phyloP scores from a whole-genome alignment of 2,329 filamentous ascomycete species.

The Verruconis gallopava region DNA sequence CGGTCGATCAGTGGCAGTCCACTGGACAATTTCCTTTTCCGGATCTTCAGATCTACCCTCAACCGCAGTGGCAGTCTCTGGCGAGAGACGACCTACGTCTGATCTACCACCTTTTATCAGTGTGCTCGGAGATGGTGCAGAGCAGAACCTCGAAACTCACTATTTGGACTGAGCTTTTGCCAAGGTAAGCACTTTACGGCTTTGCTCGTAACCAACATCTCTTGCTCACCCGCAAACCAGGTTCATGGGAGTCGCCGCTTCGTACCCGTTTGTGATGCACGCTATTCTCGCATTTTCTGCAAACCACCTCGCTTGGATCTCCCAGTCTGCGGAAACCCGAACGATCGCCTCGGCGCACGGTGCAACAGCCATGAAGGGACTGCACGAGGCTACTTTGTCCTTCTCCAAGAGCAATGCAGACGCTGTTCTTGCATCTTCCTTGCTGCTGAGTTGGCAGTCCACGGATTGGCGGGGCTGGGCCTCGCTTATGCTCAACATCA shows the following conservation, averaged over 20 bases:
- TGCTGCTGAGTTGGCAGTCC: slow-evolving; percentile 89
- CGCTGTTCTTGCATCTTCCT: slow-evolving; percentile 78
- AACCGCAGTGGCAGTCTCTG: slow-evolving; percentile 58
- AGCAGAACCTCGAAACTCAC: slow-evolving; percentile 74
- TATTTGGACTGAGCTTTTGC: slow-evolving; percentile 85
- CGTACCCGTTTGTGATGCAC: slow-evolving; percentile 84
- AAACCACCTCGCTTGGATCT: slow-evolving; percentile 82
- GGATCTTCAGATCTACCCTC: slow-evolving; percentile 62
- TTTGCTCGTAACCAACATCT: too few species aligned
- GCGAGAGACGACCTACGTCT: slow-evolving; percentile 70
- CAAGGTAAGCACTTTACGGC: slow-evolving; percentile 53
- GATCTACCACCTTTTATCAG: slow-evolving; percentile 78
- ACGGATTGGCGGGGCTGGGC: slow-evolving; percentile 94
- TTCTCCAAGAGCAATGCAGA: slow-evolving; percentile 84
- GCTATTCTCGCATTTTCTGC: slow-evolving; percentile 87
- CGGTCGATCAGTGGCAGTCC: slow-evolving; percentile 70
- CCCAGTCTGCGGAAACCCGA: slow-evolving; percentile 69
- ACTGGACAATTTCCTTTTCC: slow-evolving; percentile 80
- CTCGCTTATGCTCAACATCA: slow-evolving; percentile 81
- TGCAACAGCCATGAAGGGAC: slow-evolving; percentile 69
- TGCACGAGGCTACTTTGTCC: slow-evolving; percentile 73
- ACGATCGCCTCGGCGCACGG: slow-evolving; percentile 85
- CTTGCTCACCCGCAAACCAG: slow-evolving; percentile 29
- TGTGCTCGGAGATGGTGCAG: slow-evolving; percentile 69
- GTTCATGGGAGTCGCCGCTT: slow-evolving; percentile 69